A percentile compares a stretch with the other conserved stretches of the same genome.
phyloP scores from a whole-genome alignment of 805 yeast genomes.

The Hanseniaspora mollemarum region DNA sequence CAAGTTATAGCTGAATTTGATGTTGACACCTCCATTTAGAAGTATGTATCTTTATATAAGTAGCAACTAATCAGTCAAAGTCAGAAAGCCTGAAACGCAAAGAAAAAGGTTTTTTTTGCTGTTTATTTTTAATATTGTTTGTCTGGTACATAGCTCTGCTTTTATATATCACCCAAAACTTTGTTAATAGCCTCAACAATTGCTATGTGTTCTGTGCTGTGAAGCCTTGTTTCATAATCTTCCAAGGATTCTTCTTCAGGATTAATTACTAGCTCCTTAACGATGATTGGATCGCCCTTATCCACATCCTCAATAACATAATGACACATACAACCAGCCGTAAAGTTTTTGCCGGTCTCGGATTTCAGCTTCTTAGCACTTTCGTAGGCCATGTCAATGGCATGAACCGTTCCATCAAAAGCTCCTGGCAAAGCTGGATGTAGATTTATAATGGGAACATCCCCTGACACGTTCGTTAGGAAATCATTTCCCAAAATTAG shows the following conservation, averaged over 20 bases:
- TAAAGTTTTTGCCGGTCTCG: conserved; percentile 38
- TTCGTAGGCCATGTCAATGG: conserved; percentile 91
- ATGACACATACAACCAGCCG: conserved; percentile 95
- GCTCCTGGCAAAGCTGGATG: conserved; percentile 97
- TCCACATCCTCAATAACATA: conserved; percentile 94
- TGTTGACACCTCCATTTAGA: conserved; percentile 27
- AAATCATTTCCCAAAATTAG: conserved; percentile 73
- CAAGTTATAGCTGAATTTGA: conserved; percentile 58
- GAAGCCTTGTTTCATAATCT: conserved; percentile 72
- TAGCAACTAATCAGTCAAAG: neutral
- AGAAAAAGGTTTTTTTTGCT: neutral
- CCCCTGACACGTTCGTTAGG: conserved; percentile 49
- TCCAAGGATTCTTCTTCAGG: conserved; percentile 63
- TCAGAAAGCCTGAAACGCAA: too few species aligned
- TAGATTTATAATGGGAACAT: conserved; percentile 73
- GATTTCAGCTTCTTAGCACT: conserved; percentile 58
- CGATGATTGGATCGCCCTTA: conserved; percentile 78
- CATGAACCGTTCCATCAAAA: conserved; percentile 86
- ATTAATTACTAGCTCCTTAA: conserved; percentile 59
- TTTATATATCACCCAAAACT: conserved; percentile 32
- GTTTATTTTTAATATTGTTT: too few species aligned
- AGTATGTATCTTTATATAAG: neutral
- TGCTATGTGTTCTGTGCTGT: conserved; percentile 72
- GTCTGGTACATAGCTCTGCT: neutral
- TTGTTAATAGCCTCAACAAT: conserved; percentile 81